These are phyloP conservation scores for Neofusicoccum ribis DNA, from an alignment of 2,329 filamentous ascomycete species.

Conservation along the genomic window DNA sequence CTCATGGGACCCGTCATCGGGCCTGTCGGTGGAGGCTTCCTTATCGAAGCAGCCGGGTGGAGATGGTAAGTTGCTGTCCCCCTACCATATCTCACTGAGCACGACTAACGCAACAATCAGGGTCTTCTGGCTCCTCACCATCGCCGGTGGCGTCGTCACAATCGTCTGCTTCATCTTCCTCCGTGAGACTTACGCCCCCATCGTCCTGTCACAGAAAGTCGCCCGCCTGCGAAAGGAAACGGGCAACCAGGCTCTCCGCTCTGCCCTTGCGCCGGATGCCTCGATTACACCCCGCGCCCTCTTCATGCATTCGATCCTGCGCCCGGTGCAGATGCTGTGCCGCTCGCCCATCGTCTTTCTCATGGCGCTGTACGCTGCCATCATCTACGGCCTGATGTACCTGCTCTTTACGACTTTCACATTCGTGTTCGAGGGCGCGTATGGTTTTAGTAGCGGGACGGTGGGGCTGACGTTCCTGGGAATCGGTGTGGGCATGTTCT, in stretches of 20 bases:
- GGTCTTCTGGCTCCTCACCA: not conserved
- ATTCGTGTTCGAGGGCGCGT: constrained; percentile 38
- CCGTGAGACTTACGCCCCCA: constrained; percentile 50
- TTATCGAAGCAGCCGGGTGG: constrained; percentile 35
- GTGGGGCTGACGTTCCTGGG: constrained; percentile 39
- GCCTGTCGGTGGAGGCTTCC: constrained; percentile 35
- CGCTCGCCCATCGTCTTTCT: constrained; percentile 57
- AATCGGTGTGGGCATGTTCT: constrained; percentile 40
- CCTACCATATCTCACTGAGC: too few relatives aligned
- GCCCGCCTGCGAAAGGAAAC: constrained; percentile 49
- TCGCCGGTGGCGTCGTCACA: constrained; percentile 37
- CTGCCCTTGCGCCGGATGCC: constrained; percentile 29
- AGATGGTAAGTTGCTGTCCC: constrained; percentile 29
- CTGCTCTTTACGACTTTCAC: constrained; percentile 42
- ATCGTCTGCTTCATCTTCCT: constrained; percentile 41
- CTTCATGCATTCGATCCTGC: constrained; percentile 43
- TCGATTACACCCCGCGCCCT: constrained; percentile 37
- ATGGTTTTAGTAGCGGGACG: constrained; percentile 33
- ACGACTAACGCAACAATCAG: not conserved
- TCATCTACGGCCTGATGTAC: constrained; percentile 48
- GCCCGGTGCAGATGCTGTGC: constrained; percentile 60
- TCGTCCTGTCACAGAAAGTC: constrained; percentile 49
- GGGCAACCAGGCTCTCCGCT: constrained; percentile 45
- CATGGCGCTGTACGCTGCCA: constrained; percentile 48
- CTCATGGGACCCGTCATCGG: constrained; percentile 38